Base-by-base conservation (phyloP, 164 flowering plant species). In the Vitis cinerea region DNA sequence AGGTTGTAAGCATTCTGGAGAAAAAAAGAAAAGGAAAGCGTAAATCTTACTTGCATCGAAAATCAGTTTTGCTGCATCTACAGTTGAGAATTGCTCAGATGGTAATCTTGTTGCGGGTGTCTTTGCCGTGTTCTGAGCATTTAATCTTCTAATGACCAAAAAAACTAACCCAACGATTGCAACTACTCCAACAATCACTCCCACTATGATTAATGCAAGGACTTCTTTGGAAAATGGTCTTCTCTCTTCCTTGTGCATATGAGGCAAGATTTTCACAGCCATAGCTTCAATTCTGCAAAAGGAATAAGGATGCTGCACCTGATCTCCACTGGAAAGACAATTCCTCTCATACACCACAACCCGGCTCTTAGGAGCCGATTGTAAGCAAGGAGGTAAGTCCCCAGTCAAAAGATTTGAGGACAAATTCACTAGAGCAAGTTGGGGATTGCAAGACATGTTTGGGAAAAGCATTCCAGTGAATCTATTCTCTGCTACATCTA, bases 21-120 rank as follows among this genome's bases (percentile, higher is more conserved):
- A 58, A 17, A 27, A 51, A 44, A 10, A 50, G 54, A 31, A 13
- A 14, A 59, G 53, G 19, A 7, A 23, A 1, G 7, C 5, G 7
- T 37, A n/a, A 61, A 63, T 11, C 83, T 82, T 74, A 83, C 88
- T 83, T 67, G 88, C 88, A 81, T 85, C 83, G 30, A 77, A 61
- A 13, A 85, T 78, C 55, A 78, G 59, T 68, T 79, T 75, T 9
- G 72, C 66, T 8, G 85, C 77, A 72, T 77, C 49, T 4, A 53
- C 72, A 10, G 77, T 51, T 13, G 83, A 72, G 0, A 65, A 78
- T 55, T 76, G 69, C 72, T 85, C 84, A 1, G 61, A 23, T 10
- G 83, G 78, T 2, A 77, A 17, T 57, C 79, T 79, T 44, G 83
- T 72, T 30, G 68, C 65, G 56, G 79, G 65, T 56, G 50, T 50